Conservation (phyloP, 2,329 filamentous ascomycete species). For the Pyricularia sp. region DNA sequence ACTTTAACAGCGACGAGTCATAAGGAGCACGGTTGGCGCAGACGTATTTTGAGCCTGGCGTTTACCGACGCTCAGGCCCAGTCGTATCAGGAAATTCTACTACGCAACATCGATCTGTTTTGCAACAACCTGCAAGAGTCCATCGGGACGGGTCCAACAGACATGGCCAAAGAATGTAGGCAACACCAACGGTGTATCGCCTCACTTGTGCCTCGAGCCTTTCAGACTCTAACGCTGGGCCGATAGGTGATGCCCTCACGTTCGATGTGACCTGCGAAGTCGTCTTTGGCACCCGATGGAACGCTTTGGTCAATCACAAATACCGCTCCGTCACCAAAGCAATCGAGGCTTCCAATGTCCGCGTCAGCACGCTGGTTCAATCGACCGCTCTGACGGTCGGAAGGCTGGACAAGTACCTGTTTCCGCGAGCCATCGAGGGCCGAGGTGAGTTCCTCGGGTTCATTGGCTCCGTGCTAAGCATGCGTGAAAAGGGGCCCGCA, state of each 20-base stretch:
- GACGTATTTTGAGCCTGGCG: constrained; percentile 39
- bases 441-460: background rate
- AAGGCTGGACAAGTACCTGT: background rate
- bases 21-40: constrained; percentile 14
- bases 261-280: too few species aligned
- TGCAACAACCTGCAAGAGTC: too few species aligned
- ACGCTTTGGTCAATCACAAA: too few species aligned
- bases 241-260: too few species aligned
- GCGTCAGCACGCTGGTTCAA: background rate
- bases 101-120: too few species aligned
- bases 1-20: too few species aligned
- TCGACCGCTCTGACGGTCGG: background rate
- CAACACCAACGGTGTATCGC: too few species aligned
- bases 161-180: too few species aligned
- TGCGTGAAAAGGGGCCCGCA: background rate
- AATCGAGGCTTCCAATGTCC: background rate
- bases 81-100: constrained; percentile 40
- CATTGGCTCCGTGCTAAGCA: background rate
- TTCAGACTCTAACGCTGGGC: too few species aligned
- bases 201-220: too few species aligned
- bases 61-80: constrained; percentile 43
- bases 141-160: too few species aligned
- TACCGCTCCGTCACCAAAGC: background rate
- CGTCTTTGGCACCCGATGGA: too few species aligned
- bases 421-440: background rate